phyloP scores from a whole-genome alignment of 352 stramenopile species.

The Pythium volutum region DNA sequence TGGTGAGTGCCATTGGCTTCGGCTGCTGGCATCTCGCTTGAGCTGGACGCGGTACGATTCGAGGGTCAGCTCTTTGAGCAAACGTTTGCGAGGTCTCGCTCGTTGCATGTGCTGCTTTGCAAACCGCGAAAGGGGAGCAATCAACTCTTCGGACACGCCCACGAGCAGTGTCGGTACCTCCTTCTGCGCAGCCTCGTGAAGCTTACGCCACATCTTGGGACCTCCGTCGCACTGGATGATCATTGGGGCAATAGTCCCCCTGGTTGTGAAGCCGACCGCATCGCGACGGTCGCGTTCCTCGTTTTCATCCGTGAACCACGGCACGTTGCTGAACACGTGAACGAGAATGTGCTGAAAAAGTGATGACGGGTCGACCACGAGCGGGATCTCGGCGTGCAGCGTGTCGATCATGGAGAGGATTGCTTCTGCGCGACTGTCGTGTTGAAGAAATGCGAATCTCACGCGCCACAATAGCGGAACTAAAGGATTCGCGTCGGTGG shows the following conservation, averaged over 20 bases:
- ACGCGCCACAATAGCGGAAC: conserved; percentile 30
- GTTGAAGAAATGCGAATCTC: conserved; percentile 36
- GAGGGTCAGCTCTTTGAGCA: conserved; percentile 14
- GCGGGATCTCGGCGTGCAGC: conserved; percentile 35
- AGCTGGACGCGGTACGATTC: conserved; percentile 14
- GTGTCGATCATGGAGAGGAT: conserved; percentile 28
- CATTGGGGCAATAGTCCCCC: conserved; percentile 7
- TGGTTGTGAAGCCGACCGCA: conserved; percentile 6
- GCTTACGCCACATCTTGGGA: conserved; percentile 23
- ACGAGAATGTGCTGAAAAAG: conserved; percentile 48
- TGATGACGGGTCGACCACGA: conserved; percentile 40
- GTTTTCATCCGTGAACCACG: conserved; percentile 27
- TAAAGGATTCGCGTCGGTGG: background rate
- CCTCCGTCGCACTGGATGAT: conserved; percentile 24
- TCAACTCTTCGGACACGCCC: background rate
- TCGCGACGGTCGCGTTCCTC: conserved; percentile 22
- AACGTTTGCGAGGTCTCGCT: background rate
- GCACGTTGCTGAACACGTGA: conserved; percentile 42
- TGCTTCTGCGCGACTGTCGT: conserved; percentile 4
- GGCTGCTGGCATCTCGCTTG: conserved; percentile 10
- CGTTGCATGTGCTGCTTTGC: background rate
- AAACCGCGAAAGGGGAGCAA: conserved; percentile 10
- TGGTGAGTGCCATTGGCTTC: conserved; percentile 10
- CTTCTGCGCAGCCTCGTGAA: conserved; percentile 17
- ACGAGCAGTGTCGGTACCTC: conserved; percentile 19